Base-by-base conservation (phyloP, 495 filamentous ascomycete species). In the Chaetomium fimeti region DNA sequence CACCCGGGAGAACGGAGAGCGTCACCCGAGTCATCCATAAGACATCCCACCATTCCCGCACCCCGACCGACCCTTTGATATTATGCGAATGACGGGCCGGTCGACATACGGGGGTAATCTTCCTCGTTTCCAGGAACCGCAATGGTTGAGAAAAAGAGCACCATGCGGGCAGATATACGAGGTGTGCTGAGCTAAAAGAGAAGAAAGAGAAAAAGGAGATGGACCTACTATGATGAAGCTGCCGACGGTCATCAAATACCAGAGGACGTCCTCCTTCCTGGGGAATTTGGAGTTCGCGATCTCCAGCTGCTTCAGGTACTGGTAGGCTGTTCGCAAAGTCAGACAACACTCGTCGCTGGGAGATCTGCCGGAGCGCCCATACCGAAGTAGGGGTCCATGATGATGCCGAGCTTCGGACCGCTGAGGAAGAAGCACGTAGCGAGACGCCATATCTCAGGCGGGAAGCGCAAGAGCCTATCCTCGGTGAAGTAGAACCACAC, bases 61-160 rank as follows among this genome's bases (percentile, higher is more conserved):
- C 85, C 85, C 82, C 85, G 80, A 80, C 87, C 80, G 74, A 83
- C 88, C 86, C 77, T 76, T 80, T 52, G 24, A 27, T 47, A 52
- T 52, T 85, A 82, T 91, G 89, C 88, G 88, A 91, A 92, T 89
- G 86, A 87, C 82, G 85, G 81, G 38, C 76, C 83, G 83, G 83
- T 74, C 81, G 83, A 78, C 83, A 83, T 85, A 85, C 84, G 88
- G 86, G 89, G 91, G 89, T 88, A 83, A 89, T 97, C 91, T 97
- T 83, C 93, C 93, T 96, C 92, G 82, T 79, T 88, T 91, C 84
- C 90, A 96, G 92, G 92, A 96, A 96, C 91, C 92, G 91, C 87
- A 84, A 87, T 90, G 93, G 91, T 74, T 78, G 77, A 75, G 87
- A 66, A 87, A 87, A 77, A 71, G 75, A 75, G 76, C 84, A 83